Conservation (phyloP, 2,329 filamentous ascomycete genomes). For the Alternaria infectoria region DNA sequence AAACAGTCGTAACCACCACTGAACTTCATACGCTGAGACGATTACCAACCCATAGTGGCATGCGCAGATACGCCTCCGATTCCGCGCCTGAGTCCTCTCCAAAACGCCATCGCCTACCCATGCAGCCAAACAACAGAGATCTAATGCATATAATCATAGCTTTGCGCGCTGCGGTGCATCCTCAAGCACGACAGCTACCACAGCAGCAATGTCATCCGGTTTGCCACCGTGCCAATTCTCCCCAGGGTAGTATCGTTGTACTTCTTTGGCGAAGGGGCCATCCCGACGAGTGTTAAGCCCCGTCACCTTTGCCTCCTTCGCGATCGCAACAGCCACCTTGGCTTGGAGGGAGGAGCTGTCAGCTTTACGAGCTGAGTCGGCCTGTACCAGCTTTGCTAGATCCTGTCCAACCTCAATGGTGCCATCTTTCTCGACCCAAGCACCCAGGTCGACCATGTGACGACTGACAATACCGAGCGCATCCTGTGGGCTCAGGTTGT, state of each 20-base stretch:
- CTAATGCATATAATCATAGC: constrained; percentile 22
- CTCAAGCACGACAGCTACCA: constrained; percentile 64
- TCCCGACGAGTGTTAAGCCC: constrained; percentile 82
- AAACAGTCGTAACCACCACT: background rate
- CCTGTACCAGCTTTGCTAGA: constrained; percentile 61
- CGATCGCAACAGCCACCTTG: constrained; percentile 78
- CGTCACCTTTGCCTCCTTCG: constrained; percentile 81
- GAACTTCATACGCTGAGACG: constrained; percentile 1
- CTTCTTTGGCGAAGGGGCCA: constrained; percentile 93
- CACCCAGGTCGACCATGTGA: constrained; percentile 74
- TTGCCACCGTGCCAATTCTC: constrained; percentile 93
- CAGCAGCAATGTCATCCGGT: constrained; percentile 90
- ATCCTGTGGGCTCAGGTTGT: constrained; percentile 92
- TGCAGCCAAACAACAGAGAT: constrained; percentile 29
- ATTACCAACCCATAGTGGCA: constrained; percentile 7
- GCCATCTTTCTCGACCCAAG: constrained; percentile 69
- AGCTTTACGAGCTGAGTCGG: constrained; percentile 52
- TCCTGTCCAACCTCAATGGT: constrained; percentile 63
- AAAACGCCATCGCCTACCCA: constrained; percentile 36
- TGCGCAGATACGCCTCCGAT: constrained; percentile 19
- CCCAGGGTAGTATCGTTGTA: constrained; percentile 83
- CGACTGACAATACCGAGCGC: constrained; percentile 79
- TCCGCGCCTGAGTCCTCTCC: constrained; percentile 11
- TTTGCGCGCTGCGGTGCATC: constrained; percentile 19
- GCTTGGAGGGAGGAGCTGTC: constrained; percentile 71